Evolutionary conservation across 371 early-diverging fungal species (phyloP).

Genomic region (Rhizopus sp.): DNA sequence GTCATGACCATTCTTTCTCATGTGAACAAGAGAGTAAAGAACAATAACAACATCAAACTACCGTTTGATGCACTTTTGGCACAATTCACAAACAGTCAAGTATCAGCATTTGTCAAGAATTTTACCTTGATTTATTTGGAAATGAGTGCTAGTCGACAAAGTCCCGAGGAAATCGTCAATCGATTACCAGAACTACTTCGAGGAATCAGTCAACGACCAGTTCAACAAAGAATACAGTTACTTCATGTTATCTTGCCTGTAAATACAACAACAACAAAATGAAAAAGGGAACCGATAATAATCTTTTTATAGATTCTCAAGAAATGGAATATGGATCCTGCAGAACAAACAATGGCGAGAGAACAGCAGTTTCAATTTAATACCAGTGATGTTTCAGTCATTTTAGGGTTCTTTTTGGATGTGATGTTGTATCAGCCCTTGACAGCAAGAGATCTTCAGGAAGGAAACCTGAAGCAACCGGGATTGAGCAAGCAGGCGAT

Average conservation of each 20-base stretch:
- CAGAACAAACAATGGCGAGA: constrained; percentile 45
- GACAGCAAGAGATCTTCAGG: constrained; percentile 25
- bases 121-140: constrained; percentile 79
- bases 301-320: constrained; percentile 45
- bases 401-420: constrained; percentile 64
- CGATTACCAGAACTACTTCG: constrained; percentile 60
- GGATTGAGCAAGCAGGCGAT: constrained; percentile 58
- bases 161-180: constrained; percentile 36
- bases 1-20: constrained; percentile 80
- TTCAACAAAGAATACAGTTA: constrained; percentile 59
- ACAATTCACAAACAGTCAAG: constrained; percentile 44
- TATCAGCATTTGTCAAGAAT: constrained; percentile 61
- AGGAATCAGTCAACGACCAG: constrained; percentile 58
- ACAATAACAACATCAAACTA: constrained; percentile 58
- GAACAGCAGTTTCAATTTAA: constrained; percentile 52
- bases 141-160: constrained; percentile 60
- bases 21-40: constrained; percentile 76
- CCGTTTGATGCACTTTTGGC: constrained; percentile 63
- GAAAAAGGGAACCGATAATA: background rate
- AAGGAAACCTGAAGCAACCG: constrained; percentile 14
- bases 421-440: constrained; percentile 67
- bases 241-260: constrained; percentile 70
- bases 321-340: constrained; percentile 54
- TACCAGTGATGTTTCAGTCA: constrained; percentile 55
- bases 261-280: constrained; percentile 14